Evolutionary conservation across 192 early-diverging fungal genomes (phyloP), one percentile per base, ranked within the genome.

Genomic region (Chytriomyces sp.): DNA sequence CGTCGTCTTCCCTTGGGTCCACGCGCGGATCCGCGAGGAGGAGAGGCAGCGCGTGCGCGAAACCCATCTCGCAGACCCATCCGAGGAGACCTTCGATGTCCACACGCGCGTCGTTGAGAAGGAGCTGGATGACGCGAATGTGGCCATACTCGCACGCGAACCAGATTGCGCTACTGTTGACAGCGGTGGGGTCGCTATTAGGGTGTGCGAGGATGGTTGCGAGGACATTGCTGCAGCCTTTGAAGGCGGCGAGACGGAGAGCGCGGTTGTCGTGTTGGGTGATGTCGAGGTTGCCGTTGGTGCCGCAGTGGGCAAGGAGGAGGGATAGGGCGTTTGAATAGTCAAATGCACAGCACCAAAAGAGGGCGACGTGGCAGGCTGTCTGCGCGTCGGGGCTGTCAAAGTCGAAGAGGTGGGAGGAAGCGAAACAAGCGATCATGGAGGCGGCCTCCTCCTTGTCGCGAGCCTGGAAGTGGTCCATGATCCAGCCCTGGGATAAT

Each of bases 121-220:
- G 49, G 40, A 76, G 17, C 32, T 39, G 17, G 25, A 76, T 70
- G 7, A 74, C 52, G 25, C 73, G 54, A 2, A 19, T 14, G 37
- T 74, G 64, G 25, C 70, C 60, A 17, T 62, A 17, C 64, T 74
- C 30, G 22, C 12, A 52, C 8, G 74, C 74, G 26, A 30, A 39
- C 62, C 59, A 14, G 39, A 75, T 14, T n/a, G 70, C 74, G 8
- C 22, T 25, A 28, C 26, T 65, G 40, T 49, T 49, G 17, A 22
- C 44, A 49, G 14, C 44, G 22, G 44, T 22, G 14, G 44, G 44
- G 44, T 49, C 44, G 44, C 17, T 22, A 49, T 22, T 22, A n/a
- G n/a, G n/a, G 44, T 22, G 22, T 49, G 14, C 44, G 22, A 49
- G 44, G 17, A 49, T 14, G 22, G 22, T 3, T n/a, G 44, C 14